Evolutionary conservation across 306 rosid species (phyloP).

Genomic region (Vachellia pachyceras): DNA sequence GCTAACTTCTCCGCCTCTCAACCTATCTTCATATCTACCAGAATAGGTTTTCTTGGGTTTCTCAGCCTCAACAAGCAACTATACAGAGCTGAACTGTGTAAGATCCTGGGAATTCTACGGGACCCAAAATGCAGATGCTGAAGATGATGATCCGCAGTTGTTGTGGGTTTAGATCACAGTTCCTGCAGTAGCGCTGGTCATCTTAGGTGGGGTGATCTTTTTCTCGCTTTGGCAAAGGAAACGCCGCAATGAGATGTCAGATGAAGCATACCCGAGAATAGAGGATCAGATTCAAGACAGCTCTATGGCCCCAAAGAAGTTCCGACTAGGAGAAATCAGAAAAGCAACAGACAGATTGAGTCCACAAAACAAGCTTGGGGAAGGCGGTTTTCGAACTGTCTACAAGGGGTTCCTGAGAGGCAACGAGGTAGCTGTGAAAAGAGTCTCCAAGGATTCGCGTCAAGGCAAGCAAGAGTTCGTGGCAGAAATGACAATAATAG

Average conservation of each 20-base stretch:
- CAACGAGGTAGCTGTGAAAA: slow-evolving; percentile 73
- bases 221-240: slow-evolving; percentile 37
- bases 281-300: slow-evolving; percentile 64
- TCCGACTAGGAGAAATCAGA: slow-evolving; percentile 49
- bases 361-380: slow-evolving; percentile 69
- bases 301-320: slow-evolving; percentile 64
- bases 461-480: slow-evolving; percentile 87
- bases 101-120: slow-evolving; percentile 58
- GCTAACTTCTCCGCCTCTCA: slow-evolving; percentile 30
- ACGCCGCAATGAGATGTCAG: slow-evolving; percentile 18
- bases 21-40: slow-evolving; percentile 54
- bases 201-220: slow-evolving; percentile 35
- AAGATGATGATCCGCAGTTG: slow-evolving; percentile 2
- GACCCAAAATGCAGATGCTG: slow-evolving; percentile 13
- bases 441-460: slow-evolving; percentile 63
- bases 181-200: slow-evolving; percentile 9
- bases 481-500: slow-evolving; percentile 83
- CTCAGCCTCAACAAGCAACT: slow-evolving; percentile 67
- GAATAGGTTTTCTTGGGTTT: slow-evolving; percentile 64
- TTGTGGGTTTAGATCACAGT: slow-evolving; percentile 61
- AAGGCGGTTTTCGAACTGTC: slow-evolving; percentile 87
- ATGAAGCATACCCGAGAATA: slow-evolving; percentile 55
- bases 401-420: slow-evolving; percentile 60
- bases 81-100: slow-evolving; percentile 62
- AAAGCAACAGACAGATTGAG: slow-evolving; percentile 66